Conservation (phyloP, 2,329 filamentous ascomycete genomes). For the Colletotrichum sp. region DNA sequence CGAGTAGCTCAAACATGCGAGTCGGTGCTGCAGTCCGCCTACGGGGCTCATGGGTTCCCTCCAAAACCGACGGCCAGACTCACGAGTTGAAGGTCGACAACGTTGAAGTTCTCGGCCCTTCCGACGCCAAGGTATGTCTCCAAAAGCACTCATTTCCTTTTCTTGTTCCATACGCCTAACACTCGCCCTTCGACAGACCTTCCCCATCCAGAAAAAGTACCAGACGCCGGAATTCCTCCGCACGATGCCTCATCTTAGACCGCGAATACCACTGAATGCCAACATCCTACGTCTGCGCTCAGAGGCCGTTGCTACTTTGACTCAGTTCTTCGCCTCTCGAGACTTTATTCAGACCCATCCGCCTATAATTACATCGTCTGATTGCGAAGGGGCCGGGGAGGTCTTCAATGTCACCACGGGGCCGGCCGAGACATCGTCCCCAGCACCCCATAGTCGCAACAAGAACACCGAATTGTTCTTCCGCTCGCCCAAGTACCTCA, state of each 20-base stretch:
- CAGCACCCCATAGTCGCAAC: conserved; percentile 33
- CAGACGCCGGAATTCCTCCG: conserved; percentile 89
- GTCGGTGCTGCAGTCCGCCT: conserved; percentile 83
- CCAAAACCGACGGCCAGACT: conserved; percentile 70
- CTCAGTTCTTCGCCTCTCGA: conserved; percentile 74
- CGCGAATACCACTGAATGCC: conserved; percentile 81
- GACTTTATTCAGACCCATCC: conserved; percentile 86
- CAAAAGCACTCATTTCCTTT: neutral
- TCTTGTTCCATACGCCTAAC: neutral
- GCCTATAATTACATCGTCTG: conserved; percentile 93
- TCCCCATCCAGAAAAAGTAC: conserved; percentile 96
- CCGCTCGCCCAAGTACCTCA: conserved; percentile 87
- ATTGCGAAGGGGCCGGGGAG: conserved; percentile 96
- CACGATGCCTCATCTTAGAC: conserved; percentile 84
- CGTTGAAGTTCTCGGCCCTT: conserved; percentile 75
- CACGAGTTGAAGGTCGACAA: conserved; percentile 80
- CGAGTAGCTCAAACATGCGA: conserved; percentile 64
- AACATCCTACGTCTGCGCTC: conserved; percentile 84
- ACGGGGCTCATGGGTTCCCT: conserved; percentile 77
- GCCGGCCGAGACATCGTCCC: conserved; percentile 29
- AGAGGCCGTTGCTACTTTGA: conserved; percentile 74
- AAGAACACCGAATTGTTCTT: conserved; percentile 70
- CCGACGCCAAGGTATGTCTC: conserved; percentile 76
- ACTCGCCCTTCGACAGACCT: conserved; percentile 62
- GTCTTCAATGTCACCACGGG: conserved; percentile 76